Conservation (phyloP, 768 basidiomycete genomes). For the Tricholoma saponaceum region DNA sequence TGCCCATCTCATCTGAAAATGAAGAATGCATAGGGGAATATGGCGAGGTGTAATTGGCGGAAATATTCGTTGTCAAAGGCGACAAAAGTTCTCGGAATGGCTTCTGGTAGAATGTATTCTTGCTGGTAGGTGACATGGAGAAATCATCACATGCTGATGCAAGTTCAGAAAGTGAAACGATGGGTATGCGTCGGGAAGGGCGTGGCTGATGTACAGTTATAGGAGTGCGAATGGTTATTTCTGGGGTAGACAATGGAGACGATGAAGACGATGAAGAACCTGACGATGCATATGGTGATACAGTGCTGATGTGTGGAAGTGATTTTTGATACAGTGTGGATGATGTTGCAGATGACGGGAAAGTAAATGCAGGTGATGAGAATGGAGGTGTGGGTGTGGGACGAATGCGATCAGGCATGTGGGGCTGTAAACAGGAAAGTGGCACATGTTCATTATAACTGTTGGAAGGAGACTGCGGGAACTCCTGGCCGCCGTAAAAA, state of each 20-base stretch:
- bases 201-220: slow-evolving; percentile 43
- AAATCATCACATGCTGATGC: slow-evolving; percentile 34
- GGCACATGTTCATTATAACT: slow-evolving; percentile 2
- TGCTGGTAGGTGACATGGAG: not conserved
- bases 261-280: slow-evolving; percentile 14
- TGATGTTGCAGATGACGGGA: slow-evolving; percentile 7
- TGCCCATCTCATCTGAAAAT: slow-evolving; percentile 1
- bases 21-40: slow-evolving; percentile 12
- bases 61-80: slow-evolving; percentile 16
- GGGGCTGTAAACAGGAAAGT: not conserved
- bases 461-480: slow-evolving; percentile 6
- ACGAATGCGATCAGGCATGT: slow-evolving; percentile 5
- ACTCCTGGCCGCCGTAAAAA: slow-evolving; percentile 10
- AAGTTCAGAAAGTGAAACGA: slow-evolving; percentile 37
- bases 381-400: slow-evolving; percentile 3
- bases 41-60: slow-evolving; percentile 14
- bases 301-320: slow-evolving; percentile 5
- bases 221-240: slow-evolving; percentile 14
- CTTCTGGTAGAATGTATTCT: not conserved
- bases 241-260: slow-evolving; percentile 19
- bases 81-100: slow-evolving; percentile 9
- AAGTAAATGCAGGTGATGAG: slow-evolving; percentile 4
- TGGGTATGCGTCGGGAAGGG: slow-evolving; percentile 41
- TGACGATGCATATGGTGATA: slow-evolving; percentile 15
- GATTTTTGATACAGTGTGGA: not conserved